Base-by-base conservation (phyloP, 805 yeast species). In the Barnettozyma siamensis region DNA sequence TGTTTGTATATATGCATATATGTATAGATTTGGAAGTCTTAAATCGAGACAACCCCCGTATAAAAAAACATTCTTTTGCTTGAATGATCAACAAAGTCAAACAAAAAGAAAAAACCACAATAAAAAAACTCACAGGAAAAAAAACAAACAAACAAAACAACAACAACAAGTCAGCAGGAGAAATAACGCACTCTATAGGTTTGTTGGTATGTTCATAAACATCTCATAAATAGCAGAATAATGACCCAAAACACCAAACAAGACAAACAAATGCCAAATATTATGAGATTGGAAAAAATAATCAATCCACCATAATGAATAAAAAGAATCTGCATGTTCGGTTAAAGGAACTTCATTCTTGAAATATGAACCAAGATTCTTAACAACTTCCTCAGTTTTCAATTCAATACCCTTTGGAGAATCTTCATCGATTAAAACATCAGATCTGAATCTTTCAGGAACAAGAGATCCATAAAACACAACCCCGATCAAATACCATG, bases 181-280 rank as follows among this genome's bases (percentile, higher is more conserved):
- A n/a, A n/a, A n/a, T n/a, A n/a, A n/a, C n/a, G n/a, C n/a, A n/a
- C n/a, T 21, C 31, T 38, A 51, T 35, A 44, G 30, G 39, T 56
- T 55, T 13, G 38, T 27, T 3, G 51, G 44, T n/a, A 53, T 53
- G 33, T 66, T 67, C 37, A 67, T 69, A 48, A 80, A 80, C 84
- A 89, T 81, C 43, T 76, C 80, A 46, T 87, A 66, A 30, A 88
- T 67, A 12, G 94, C 91, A 42, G 70, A 69, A 62, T 89, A 93
- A 62, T 91, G 98, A 26, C 94, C 95, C 32, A 84, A 62, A n/a
- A 88, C 79, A 3, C 99, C 99, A 20, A 84, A 70, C 15, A 93
- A 74, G 24, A 93, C 99, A 57, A 84, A 87, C 11, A 88, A 59
- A 64, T 91, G 99, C 99, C 99, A 91, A 24, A 91, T 68, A 55